Conservation (phyloP, 1,284 basidiomycete species). For the Boletellus sp. region DNA sequence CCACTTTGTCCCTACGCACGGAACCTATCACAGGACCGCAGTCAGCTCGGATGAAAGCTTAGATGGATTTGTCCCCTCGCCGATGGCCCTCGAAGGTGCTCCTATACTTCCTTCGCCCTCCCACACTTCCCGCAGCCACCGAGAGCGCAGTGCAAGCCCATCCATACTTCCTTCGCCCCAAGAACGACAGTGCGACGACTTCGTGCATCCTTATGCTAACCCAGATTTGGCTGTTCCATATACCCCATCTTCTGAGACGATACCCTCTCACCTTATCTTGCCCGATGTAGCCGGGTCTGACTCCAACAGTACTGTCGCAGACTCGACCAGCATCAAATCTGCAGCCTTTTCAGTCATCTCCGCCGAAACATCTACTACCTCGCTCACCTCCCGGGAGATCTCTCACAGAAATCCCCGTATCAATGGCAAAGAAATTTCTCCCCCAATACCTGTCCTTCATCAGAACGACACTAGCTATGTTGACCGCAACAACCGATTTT, state of each 20-base stretch:
- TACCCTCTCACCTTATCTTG: conserved; percentile 25
- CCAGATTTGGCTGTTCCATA: conserved; percentile 52
- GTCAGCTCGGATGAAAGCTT: conserved; percentile 11
- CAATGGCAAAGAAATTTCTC: conserved; percentile 51
- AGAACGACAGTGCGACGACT: conserved; percentile 30
- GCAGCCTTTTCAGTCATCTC: conserved; percentile 39
- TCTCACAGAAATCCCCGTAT: conserved; percentile 33
- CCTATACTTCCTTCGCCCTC: conserved; percentile 9
- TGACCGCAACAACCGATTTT: conserved; percentile 33
- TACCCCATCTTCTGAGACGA: conserved; percentile 33
- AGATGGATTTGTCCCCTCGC: conserved; percentile 7
- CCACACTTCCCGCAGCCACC: conserved; percentile 8
- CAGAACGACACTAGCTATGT: conserved; percentile 26
- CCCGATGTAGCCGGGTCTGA: conserved; percentile 41
- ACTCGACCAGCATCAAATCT: conserved; percentile 44
- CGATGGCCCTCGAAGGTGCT: conserved; percentile 2
- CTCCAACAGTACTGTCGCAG: conserved; percentile 54
- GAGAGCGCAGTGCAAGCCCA: conserved; percentile 11
- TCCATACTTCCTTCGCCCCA: conserved; percentile 24
- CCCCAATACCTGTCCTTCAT: conserved; percentile 41
- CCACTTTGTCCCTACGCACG: conserved; percentile 15
- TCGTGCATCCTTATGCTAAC: conserved; percentile 71
- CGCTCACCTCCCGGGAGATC: conserved; percentile 37
- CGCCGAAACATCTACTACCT: conserved; percentile 46
- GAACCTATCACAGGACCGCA: conserved; percentile 9